Conservation (phyloP, 2,329 filamentous ascomycete genomes). For the Scedosporium boydii region DNA sequence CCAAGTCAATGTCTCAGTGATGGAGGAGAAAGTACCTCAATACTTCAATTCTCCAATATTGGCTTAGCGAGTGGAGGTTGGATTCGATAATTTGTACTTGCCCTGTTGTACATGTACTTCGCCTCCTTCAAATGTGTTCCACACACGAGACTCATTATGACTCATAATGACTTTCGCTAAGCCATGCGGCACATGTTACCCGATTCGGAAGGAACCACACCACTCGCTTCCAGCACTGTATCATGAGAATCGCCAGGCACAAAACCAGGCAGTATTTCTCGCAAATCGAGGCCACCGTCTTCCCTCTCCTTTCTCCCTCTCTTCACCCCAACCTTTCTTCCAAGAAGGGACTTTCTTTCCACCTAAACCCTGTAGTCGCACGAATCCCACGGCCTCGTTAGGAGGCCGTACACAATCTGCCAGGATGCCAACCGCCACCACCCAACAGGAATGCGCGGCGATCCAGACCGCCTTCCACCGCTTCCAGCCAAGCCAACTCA, state of each 20-base stretch:
- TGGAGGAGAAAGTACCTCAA: too few species aligned
- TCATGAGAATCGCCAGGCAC: not conserved
- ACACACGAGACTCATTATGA: slow-evolving; percentile 3
- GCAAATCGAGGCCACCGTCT: not conserved
- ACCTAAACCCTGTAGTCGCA: not conserved
- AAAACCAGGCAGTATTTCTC: not conserved
- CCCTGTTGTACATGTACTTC: not conserved
- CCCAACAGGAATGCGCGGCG: not conserved
- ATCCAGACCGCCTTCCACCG: not conserved
- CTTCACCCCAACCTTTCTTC: not conserved
- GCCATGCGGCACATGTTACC: not conserved
- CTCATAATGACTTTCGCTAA: not conserved
- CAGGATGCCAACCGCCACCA: slow-evolving; percentile 3
- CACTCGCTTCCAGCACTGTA: too few species aligned
- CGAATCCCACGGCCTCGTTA: not conserved
- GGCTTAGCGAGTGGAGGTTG: too few species aligned
- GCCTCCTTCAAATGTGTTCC: not conserved
- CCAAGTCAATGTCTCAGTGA: too few species aligned
- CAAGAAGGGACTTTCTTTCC: not conserved
- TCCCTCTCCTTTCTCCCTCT: not conserved
- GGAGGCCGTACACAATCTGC: slow-evolving; percentile 4
- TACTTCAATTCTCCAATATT: too few species aligned
- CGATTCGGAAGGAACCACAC: not conserved
- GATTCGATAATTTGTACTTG: not conserved
- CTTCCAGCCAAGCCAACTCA: not conserved